These are phyloP conservation scores for Diplotaxis tenuifolia DNA, from an alignment of 345 rosid genomes.

Conservation along the genomic window DNA sequence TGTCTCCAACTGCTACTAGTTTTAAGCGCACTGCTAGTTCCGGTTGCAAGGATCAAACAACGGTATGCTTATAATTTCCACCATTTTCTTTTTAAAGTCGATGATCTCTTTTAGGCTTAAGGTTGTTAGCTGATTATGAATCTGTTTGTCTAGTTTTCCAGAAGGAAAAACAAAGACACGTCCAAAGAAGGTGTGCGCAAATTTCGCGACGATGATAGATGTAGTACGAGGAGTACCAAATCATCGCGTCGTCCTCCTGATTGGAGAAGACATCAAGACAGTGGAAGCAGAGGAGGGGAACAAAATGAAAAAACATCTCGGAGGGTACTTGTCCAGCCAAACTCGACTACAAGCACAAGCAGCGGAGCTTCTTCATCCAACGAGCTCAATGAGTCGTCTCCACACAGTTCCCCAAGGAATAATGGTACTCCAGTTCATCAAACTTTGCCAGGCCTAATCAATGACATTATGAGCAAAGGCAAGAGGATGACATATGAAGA, in stretches of 20 bases:
- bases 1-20: slow-evolving; percentile 68
- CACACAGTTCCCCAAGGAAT: slow-evolving; percentile 62
- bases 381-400: slow-evolving; percentile 64
- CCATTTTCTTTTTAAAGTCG: neutral
- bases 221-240: slow-evolving; percentile 51
- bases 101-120: neutral
- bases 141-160: slow-evolving; percentile 51
- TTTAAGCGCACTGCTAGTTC: slow-evolving; percentile 74
- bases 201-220: slow-evolving; percentile 59
- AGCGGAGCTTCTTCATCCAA: slow-evolving; percentile 78
- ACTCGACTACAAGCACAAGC: slow-evolving; percentile 58
- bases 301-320: slow-evolving; percentile 44
- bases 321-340: slow-evolving; percentile 40
- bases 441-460: slow-evolving; percentile 86
- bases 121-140: slow-evolving; percentile 25
- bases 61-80: slow-evolving; percentile 45
- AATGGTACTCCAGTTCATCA: slow-evolving; percentile 52
- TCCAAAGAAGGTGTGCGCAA: slow-evolving; percentile 50
- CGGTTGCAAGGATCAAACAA: slow-evolving; percentile 64
- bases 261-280: slow-evolving; percentile 53
- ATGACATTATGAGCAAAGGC: slow-evolving; percentile 94
- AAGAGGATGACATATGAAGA: slow-evolving; percentile 89
- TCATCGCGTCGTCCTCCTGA: slow-evolving; percentile 59
- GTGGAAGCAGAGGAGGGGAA: slow-evolving; percentile 53
- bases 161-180: slow-evolving; percentile 71